Evolutionary conservation across 257 asterid genomes (phyloP).

Genomic region (Nicotiana sylvestris): DNA sequence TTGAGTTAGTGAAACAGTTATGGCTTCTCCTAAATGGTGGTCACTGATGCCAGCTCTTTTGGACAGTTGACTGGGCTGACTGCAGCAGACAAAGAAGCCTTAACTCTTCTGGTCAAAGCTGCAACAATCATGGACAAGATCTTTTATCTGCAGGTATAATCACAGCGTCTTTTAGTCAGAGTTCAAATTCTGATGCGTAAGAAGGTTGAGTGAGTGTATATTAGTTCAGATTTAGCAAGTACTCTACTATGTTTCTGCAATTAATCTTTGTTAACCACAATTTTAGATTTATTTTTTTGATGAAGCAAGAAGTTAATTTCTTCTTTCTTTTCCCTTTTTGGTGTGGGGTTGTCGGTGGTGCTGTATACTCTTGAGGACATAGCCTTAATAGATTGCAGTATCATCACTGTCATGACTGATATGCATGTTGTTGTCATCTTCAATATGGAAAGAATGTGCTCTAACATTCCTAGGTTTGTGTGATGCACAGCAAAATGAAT

Average conservation of each 20-base stretch:
- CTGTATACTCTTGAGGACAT: not conserved
- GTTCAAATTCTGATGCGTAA: not conserved
- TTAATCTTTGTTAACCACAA: not conserved
- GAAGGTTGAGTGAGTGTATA: not conserved
- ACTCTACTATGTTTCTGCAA: not conserved
- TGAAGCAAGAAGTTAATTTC: not conserved
- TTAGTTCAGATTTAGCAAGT: not conserved
- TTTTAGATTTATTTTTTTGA: not conserved
- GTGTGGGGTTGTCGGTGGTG: not conserved
- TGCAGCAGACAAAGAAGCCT: slow-evolving; percentile 66
- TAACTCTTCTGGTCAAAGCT: slow-evolving; percentile 59
- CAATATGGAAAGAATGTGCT: not conserved
- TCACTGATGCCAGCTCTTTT: slow-evolving; percentile 1
- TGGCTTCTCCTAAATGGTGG: not conserved
- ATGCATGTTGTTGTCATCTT: not conserved
- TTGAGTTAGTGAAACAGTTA: not conserved
- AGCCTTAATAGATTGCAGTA: not conserved
- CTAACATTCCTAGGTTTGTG: not conserved
- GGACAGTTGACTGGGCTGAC: slow-evolving; percentile 68
- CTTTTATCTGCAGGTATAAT: slow-evolving; percentile 69
- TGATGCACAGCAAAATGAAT: not conserved
- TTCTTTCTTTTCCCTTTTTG: not conserved
- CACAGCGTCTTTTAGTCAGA: not conserved
- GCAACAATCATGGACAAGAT: slow-evolving; percentile 76
- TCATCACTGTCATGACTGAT: not conserved